Evolutionary conservation across 352 stramenopile genomes (phyloP), one percentile per base, ranked within the genome.

Genomic region (Globisporangium nunn): DNA sequence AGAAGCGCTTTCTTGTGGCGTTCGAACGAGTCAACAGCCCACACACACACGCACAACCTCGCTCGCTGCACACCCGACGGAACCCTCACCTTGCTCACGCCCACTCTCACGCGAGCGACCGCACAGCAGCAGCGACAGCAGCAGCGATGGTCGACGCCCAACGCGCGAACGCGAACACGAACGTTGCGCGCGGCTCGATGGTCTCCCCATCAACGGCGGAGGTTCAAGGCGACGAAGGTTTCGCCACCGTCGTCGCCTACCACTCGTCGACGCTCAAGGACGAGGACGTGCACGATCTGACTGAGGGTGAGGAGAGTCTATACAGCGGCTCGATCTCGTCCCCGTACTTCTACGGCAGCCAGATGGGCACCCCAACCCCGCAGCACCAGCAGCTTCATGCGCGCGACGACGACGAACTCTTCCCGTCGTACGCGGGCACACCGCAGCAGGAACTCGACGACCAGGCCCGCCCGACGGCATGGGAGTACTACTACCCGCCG

Each of bases 391-490:
- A 47, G 12, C 35, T 48, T 4, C 43, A 48, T n/a, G 17, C 46
- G 33, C 68, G 78, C 31, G 78, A 83, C 43, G 64, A 70, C n/a
- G 72, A 89, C 52, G 63, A 69, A 37, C 68, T 89, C 58, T 86
- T 87, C 44, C 54, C 63, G 17, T 68, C 68, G 15, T 87, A 83
- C 52, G 48, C 69, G 10, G 52, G 46, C 45, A 58, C 59, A 29
- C 63, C 61, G 50, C 66, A 62, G 55, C 66, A 70, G 35, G 66
- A 77, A 12, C 66, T 74, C 17, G 64, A 74, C 56, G 63, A 71
- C 14, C 50, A 59, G 15, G 50, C 54, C 44, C 59, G 64, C 23
- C 7, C 50, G 10, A 58, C 53, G 40, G 67, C 64, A 0, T 85
- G 74, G 41, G 74, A 85, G 49, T 70, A 78, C 23, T 83, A 78